These are phyloP conservation scores for Maudiozyma humilis DNA, from an alignment of 1,139 yeast genomes.

Conservation along the genomic window DNA sequence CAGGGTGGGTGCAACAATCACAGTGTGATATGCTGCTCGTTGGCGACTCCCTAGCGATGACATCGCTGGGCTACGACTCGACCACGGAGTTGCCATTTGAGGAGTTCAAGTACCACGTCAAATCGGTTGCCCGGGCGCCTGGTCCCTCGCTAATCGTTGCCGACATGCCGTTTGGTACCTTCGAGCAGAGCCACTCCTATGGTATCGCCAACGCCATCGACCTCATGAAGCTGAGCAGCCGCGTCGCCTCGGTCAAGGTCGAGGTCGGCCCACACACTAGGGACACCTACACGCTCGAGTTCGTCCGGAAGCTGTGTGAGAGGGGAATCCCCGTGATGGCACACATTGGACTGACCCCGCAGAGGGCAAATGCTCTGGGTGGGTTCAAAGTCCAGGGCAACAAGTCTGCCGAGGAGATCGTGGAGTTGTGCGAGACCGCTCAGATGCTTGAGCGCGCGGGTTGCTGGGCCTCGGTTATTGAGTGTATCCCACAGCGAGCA, in stretches of 20 bases:
- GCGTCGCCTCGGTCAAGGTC: conserved; percentile 72
- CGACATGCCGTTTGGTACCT: conserved; percentile 85
- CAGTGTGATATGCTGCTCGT: conserved; percentile 64
- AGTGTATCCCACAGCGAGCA: conserved; percentile 77
- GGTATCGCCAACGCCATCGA: conserved; percentile 59
- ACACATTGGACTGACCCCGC: conserved; percentile 91
- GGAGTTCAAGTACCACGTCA: conserved; percentile 63
- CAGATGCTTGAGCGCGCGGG: conserved; percentile 66
- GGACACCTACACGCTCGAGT: conserved; percentile 22
- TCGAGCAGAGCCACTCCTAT: conserved; percentile 55
- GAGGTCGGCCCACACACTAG: conserved; percentile 72
- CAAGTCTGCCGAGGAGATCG: conserved; percentile 45
- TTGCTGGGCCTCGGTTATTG: conserved; percentile 65
- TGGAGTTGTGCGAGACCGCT: conserved; percentile 60
- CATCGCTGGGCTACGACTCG: conserved; percentile 70
- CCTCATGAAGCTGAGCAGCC: conserved; percentile 53
- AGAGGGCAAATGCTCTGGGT: conserved; percentile 66
- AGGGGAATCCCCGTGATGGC: conserved; percentile 88
- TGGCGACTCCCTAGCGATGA: conserved; percentile 94
- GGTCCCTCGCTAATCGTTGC: conserved; percentile 62
- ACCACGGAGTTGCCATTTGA: conserved; percentile 69
- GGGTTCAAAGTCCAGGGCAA: conserved; percentile 86
- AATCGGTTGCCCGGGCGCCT: conserved; percentile 69
- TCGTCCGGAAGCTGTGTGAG: conserved; percentile 21
- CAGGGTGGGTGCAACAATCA: conserved; percentile 59